These are phyloP conservation scores for Pogostemon cablin DNA, from an alignment of 257 asterid genomes.

Conservation along the genomic window DNA sequence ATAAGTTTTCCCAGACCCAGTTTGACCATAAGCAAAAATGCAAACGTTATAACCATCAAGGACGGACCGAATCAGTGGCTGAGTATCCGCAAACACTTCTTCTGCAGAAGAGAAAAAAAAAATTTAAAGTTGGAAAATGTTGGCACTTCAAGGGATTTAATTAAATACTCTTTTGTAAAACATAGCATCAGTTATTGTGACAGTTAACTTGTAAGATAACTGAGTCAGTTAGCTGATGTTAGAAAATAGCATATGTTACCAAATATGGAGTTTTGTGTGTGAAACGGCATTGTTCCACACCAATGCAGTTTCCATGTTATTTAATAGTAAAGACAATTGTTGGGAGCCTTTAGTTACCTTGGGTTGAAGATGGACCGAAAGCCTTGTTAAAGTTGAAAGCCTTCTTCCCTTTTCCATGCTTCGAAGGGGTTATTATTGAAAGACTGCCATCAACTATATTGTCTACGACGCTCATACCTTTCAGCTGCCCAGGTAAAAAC, in stretches of 20 bases:
- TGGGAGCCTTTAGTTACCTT: constrained; percentile 43
- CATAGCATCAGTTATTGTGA: no score
- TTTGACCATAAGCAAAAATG: constrained; percentile 62
- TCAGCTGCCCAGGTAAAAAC: constrained; percentile 42
- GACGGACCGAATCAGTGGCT: constrained; percentile 54
- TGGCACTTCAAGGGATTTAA: background rate
- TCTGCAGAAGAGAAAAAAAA: constrained; percentile 37
- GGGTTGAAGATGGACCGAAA: constrained; percentile 53
- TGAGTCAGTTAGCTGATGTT: no score
- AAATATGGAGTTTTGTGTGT: no score
- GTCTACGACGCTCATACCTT: constrained; percentile 46
- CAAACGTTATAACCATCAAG: constrained; percentile 59
- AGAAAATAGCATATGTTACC: no score
- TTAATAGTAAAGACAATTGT: background rate
- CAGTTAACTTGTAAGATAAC: no score
- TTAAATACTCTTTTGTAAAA: no score
- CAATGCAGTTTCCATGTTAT: no score
- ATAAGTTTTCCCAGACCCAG: constrained; percentile 49
- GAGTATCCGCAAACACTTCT: constrained; percentile 52
- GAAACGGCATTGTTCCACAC: no score
- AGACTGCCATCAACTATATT: constrained; percentile 54
- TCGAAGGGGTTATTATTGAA: constrained; percentile 40
- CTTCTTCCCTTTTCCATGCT: constrained; percentile 52
- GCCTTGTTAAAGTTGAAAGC: constrained; percentile 59
- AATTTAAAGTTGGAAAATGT: background rate